Base-by-base conservation (phyloP, 805 yeast genomes). In the Alloascoidea africana region DNA sequence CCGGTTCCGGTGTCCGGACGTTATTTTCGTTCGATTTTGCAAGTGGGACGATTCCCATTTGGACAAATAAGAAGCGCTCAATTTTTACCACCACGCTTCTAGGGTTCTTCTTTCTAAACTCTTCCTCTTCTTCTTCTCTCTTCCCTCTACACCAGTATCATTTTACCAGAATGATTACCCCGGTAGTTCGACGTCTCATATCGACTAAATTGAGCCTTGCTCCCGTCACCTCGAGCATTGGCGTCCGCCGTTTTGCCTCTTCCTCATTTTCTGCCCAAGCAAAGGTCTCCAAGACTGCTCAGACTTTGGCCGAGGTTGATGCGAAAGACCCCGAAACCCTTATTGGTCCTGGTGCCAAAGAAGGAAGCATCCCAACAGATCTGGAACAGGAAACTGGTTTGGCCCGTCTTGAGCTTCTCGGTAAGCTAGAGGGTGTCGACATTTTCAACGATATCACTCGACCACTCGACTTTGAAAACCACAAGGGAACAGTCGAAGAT, bases 321-420 rank as follows among this genome's bases (percentile, higher is more conserved):
- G n/a, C n/a, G n/a, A 68, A 74, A 38, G 85, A 84, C 54, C 71
- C 76, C 37, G 73, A 70, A 46, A 68, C 85, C 39, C 73, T 89
- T 60, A 73, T 86, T 49, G 96, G 96, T 60, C 76, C 81, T 39
- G 97, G 96, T 73, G 94, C 94, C 47, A 62, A 66, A 48, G 70
- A 72, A 49, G 94, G 89, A 48, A 68, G 78, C 37, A 78, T 91
- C 55, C 96, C 97, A 59, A 76, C 94, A 43, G 95, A 87, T 61
- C 58, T 83, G 48, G 96, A 91, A 54, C 97, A 89, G 68, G 86
- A 96, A 53, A 91, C 98, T 37, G 98, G 98, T 81, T 68, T 89
- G 56, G 97, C 83, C 65, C 86, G 98, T 76, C 70, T 87, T 49
- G 98, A 91, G 71, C 60, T 82, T 50, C 73, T 91, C 54, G 96